Evolutionary conservation across 495 filamentous ascomycete genomes (phyloP).

Genomic region (Podospora appendiculata): DNA sequence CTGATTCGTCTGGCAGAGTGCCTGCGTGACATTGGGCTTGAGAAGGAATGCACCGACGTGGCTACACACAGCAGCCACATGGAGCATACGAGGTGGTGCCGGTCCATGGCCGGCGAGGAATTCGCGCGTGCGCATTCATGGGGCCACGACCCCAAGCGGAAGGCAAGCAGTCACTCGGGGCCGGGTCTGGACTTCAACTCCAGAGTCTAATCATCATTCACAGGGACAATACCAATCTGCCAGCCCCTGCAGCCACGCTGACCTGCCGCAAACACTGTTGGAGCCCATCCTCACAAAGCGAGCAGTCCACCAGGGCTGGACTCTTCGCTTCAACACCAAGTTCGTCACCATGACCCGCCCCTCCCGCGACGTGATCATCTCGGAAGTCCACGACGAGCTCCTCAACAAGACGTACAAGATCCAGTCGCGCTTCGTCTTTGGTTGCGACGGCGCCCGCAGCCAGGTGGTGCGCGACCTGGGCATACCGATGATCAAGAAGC

Average conservation of each 20-base stretch:
- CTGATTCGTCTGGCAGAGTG: slow-evolving; percentile 26
- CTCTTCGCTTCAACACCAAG: slow-evolving; percentile 35
- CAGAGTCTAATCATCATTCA: too few relatives aligned
- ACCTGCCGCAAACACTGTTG: slow-evolving; percentile 44
- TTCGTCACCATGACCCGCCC: slow-evolving; percentile 25
- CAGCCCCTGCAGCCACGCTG: slow-evolving; percentile 39
- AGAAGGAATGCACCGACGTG: slow-evolving; percentile 26
- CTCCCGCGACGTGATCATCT: slow-evolving; percentile 22
- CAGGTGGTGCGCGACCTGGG: slow-evolving; percentile 40
- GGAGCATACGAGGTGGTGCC: slow-evolving; percentile 42
- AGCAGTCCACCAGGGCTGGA: slow-evolving; percentile 34
- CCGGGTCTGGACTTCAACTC: too few relatives aligned
- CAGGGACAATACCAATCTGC: slow-evolving; percentile 47
- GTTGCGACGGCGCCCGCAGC: slow-evolving; percentile 49
- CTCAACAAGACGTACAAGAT: slow-evolving; percentile 36
- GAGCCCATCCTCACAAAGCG: slow-evolving; percentile 45
- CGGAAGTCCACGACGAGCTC: slow-evolving; percentile 34
- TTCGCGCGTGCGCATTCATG: slow-evolving; percentile 41
- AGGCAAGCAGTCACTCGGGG: not conserved
- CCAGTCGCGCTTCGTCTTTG: slow-evolving; percentile 48
- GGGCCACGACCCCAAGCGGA: slow-evolving; percentile 40
- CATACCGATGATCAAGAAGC: slow-evolving; percentile 42
- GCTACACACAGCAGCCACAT: slow-evolving; percentile 28
- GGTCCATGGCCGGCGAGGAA: slow-evolving; percentile 44
- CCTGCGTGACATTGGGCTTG: slow-evolving; percentile 43